These are phyloP conservation scores for Ciborinia camelliae DNA, from an alignment of 2,329 filamentous ascomycete species.

Conservation along the genomic window DNA sequence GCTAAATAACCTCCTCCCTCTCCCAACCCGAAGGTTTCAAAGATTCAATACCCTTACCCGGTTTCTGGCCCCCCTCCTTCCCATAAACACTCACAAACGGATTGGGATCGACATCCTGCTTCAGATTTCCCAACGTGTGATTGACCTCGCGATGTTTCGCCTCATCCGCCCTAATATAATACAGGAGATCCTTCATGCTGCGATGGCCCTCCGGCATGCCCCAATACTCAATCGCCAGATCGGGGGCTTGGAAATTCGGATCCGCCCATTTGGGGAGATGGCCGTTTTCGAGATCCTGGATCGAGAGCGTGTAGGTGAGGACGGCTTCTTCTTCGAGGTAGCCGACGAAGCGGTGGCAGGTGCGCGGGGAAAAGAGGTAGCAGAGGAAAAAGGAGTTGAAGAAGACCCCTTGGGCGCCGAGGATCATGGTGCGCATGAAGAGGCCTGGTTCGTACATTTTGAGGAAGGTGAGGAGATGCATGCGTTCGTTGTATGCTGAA, in stretches of 20 bases:
- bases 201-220: slow-evolving; percentile 81
- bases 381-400: slow-evolving; percentile 91
- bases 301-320: slow-evolving; percentile 86
- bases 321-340: slow-evolving; percentile 98
- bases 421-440: slow-evolving; percentile 90
- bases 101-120: slow-evolving; percentile 84
- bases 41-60: slow-evolving; percentile 60
- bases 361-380: slow-evolving; percentile 82
- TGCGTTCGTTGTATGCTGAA: slow-evolving; percentile 88
- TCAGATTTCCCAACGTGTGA: slow-evolving; percentile 84
- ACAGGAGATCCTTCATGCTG: slow-evolving; percentile 79
- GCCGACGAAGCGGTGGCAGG: slow-evolving; percentile 91
- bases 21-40: slow-evolving; percentile 76
- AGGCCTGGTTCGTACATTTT: slow-evolving; percentile 76
- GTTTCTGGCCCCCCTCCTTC: slow-evolving; percentile 62
- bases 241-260: slow-evolving; percentile 68
- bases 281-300: slow-evolving; percentile 83
- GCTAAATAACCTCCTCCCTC: slow-evolving; percentile 68
- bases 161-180: slow-evolving; percentile 89
- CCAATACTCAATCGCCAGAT: slow-evolving; percentile 91
- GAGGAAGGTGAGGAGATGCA: slow-evolving; percentile 90
- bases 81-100: slow-evolving; percentile 85
- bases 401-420: slow-evolving; percentile 91
- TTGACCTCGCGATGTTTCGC: slow-evolving; percentile 90
- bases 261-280: slow-evolving; percentile 76